Base-by-base conservation (phyloP, 768 basidiomycete genomes). In the Agrocybe pediades region DNA sequence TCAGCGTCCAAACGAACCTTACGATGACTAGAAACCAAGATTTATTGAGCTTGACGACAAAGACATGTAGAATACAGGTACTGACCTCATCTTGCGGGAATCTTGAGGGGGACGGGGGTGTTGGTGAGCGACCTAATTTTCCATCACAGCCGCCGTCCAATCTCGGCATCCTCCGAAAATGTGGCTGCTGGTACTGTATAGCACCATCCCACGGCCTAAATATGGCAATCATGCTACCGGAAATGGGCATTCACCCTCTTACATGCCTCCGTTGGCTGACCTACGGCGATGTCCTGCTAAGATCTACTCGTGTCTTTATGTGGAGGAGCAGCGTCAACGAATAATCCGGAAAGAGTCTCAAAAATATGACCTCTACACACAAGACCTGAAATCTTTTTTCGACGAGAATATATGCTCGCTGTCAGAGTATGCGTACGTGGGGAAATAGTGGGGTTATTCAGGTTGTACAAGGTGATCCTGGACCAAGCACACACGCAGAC, bases 71-170 rank as follows among this genome's bases (percentile, higher is more conserved):
- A 24, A 46, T 41, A 46, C 45, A 26, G 54, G 55, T 46, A 74
- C 80, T 66, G 66, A 86, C 85, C 85, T 86, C 85, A 87, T 87
- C 77, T 81, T 79, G 77, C 73, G 57, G 71, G 55, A 65, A 70
- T 71, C 73, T 75, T 73, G 73, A 74, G 68, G 74, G 65, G 61
- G 64, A 59, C 68, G 71, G 65, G 65, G 58, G 59, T 65, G 67
- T 49, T 68, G 67, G 36, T 58, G 68, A 66, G 61, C 69, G 50
- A 47, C 56, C 57, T 49, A 62, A 68, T 62, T 66, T 70, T 69
- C 62, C 55, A 47, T 53, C 54, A 49, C 44, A 44, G 48, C 41
- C 45, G 48, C 30, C 26, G 33, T 42, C 36, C 54, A 17, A 41
- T 52, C 29, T 43, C 73, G 74, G 76, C 64, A 71, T 67, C 36